phyloP scores from a whole-genome alignment of 2,329 filamentous ascomycete species.

The Pezicula radicicola region DNA sequence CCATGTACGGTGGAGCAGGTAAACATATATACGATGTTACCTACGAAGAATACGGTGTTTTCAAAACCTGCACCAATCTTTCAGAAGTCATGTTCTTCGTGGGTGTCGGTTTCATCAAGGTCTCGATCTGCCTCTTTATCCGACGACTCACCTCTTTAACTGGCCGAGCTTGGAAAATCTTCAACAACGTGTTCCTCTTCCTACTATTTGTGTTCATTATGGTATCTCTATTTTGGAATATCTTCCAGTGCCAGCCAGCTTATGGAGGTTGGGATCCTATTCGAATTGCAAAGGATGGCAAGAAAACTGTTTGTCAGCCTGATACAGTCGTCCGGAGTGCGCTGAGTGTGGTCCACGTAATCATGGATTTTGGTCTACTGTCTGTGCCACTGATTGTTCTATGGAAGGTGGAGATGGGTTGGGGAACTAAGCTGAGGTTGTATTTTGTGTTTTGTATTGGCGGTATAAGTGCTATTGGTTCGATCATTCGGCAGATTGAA shows the following conservation, averaged over 20 bases:
- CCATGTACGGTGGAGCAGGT: slow-evolving; percentile 22
- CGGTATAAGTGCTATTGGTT: slow-evolving; percentile 27
- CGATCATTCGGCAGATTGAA: slow-evolving; percentile 26
- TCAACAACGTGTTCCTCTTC: slow-evolving; percentile 29
- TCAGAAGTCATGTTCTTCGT: slow-evolving; percentile 95
- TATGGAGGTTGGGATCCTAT: slow-evolving; percentile 25
- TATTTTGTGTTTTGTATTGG: slow-evolving; percentile 31
- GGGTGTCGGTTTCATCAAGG: slow-evolving; percentile 53
- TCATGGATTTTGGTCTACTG: slow-evolving; percentile 32
- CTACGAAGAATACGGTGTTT: slow-evolving; percentile 29
- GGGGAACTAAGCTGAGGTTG: slow-evolving; percentile 27
- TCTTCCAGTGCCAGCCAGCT: slow-evolving; percentile 27
- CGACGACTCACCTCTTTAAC: slow-evolving; percentile 31
- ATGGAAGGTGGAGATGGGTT: slow-evolving; percentile 30
- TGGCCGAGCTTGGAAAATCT: slow-evolving; percentile 25
- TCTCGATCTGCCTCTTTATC: slow-evolving; percentile 34
- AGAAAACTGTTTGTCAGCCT: slow-evolving; percentile 17
- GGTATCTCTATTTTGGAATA: slow-evolving; percentile 26
- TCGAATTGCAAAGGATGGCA: slow-evolving; percentile 18
- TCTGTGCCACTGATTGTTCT: slow-evolving; percentile 31
- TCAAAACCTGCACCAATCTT: slow-evolving; percentile 82
- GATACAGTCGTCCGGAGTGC: slow-evolving; percentile 16
- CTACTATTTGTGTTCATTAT: slow-evolving; percentile 26
- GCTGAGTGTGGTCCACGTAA: slow-evolving; percentile 29
- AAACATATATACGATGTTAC: slow-evolving; percentile 30